Base-by-base conservation (phyloP, 202 grass and related monocot genomes). In the Zizania palustris region DNA sequence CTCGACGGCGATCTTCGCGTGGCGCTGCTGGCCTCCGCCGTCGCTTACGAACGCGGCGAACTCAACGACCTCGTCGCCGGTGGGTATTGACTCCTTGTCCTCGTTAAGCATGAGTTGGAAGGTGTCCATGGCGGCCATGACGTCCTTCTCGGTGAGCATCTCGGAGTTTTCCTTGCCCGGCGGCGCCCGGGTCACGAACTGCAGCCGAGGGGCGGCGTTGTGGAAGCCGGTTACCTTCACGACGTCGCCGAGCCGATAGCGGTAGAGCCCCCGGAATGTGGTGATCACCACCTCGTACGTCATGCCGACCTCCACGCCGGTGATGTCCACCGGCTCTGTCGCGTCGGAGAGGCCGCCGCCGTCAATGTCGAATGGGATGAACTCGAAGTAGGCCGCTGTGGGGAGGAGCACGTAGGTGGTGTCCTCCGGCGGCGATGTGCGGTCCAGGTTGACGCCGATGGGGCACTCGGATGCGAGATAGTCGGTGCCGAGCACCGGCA, bases 231-330 rank as follows among this genome's bases (percentile, higher is more conserved):
- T n/a, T n/a, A 0, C 65, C 56, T 84, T 84, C 14, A 84, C 45
- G 14, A 84, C 45, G 34, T 84, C 81, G 5, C 73, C 58, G 35
- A 84, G 8, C 2, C 65, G 55, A 45, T 84, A 84, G 0, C 81
- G 65, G 36, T 84, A 84, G 20, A 84, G 53, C 10, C 81, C 81
- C 7, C 81, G 45, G 65, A 63, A 76, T 41, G 72, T 84, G 21
- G 72, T 77, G 55, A 19, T 73, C 56, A 84, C 72, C 54, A 84
- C 33, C 56, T 84, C 81, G n/a, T 84, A 84, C 65, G 74, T 63
- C 35, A 54, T 71, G 6, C 73, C 65, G 19, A 16, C 56, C 54
- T 84, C 64, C 5, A 84, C 64, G 16, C 81, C 72, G 20, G 53
- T n/a, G 19, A 84, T 84, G 56, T 84, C 81, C 33, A 84, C 81